Percentiles rank a stretch among this genome's conserved stretches.
Evolutionary conservation across 164 flowering plant species (phyloP).

Genomic region (Nelumbo lutea): DNA sequence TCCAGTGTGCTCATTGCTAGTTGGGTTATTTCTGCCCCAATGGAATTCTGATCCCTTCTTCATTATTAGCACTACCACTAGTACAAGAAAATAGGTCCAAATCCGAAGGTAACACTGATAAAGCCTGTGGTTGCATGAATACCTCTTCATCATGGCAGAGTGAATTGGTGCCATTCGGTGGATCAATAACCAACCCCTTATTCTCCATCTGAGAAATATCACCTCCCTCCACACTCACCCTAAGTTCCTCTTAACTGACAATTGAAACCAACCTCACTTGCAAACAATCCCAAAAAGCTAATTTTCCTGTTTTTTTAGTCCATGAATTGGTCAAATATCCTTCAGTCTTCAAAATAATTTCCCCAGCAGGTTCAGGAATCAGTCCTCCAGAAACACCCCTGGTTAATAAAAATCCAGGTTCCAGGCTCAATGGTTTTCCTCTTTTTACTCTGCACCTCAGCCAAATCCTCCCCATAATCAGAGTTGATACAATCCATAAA

Average conservation of each 20-base stretch:
- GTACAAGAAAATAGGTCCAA: background rate
- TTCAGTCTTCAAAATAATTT: background rate
- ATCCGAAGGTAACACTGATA: background rate
- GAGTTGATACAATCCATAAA: background rate
- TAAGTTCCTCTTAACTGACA: background rate
- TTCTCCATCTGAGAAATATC: background rate
- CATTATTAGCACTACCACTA: background rate
- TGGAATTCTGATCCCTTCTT: no score
- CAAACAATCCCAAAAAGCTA: no score
- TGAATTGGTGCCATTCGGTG: background rate
- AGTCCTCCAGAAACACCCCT: background rate
- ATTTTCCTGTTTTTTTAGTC: background rate
- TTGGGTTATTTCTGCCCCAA: background rate
- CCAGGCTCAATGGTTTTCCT: constrained; percentile 1
- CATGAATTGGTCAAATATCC: background rate
- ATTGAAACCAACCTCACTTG: background rate
- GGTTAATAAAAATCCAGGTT: no score
- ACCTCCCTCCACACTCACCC: background rate
- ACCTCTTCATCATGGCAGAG: background rate
- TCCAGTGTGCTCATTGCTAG: background rate
- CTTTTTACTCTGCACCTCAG: background rate
- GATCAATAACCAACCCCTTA: background rate
- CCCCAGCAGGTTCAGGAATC: background rate
- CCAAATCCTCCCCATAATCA: no score
- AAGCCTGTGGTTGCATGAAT: background rate